Conservation (phyloP, 805 yeast species). For the Tetrapisispora phaffii region DNA sequence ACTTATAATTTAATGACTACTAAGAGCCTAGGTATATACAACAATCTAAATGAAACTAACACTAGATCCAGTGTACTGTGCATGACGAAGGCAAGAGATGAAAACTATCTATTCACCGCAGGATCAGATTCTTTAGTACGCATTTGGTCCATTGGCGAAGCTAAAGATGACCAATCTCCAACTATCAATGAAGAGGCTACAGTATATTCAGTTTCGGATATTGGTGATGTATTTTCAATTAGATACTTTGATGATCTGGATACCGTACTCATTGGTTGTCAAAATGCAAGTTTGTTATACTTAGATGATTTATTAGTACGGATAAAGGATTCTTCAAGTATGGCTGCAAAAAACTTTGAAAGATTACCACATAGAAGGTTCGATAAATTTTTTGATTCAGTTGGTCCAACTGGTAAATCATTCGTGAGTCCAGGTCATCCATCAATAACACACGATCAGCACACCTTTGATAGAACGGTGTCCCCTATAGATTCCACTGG, state of each 20-base stretch:
- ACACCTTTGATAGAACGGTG: neutral
- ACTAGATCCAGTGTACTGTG: slow-evolving; percentile 48
- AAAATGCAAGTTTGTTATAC: slow-evolving; percentile 81
- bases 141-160: slow-evolving; percentile 57
- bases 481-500: slow-evolving; percentile 5
- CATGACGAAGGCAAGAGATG: slow-evolving; percentile 44
- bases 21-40: slow-evolving; percentile 38
- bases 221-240: slow-evolving; percentile 87
- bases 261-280: slow-evolving; percentile 77
- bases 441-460: neutral
- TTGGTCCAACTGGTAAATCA: slow-evolving; percentile 61
- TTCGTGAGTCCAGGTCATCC: neutral
- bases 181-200: slow-evolving; percentile 48
- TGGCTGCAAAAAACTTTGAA: slow-evolving; percentile 23
- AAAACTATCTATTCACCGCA: slow-evolving; percentile 62
- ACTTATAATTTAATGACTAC: slow-evolving; percentile 46
- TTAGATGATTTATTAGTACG: slow-evolving; percentile 34
- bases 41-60: slow-evolving; percentile 12
- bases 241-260: slow-evolving; percentile 52
- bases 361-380: slow-evolving; percentile 56
- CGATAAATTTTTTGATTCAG: slow-evolving; percentile 82
- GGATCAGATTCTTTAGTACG: slow-evolving; percentile 85
- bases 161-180: slow-evolving; percentile 7
- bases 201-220: slow-evolving; percentile 73
- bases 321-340: slow-evolving; percentile 8